A percentile compares a stretch with the other conserved stretches of the same genome.
Conservation (phyloP, 306 rosid genomes). For the Delonix regia region DNA sequence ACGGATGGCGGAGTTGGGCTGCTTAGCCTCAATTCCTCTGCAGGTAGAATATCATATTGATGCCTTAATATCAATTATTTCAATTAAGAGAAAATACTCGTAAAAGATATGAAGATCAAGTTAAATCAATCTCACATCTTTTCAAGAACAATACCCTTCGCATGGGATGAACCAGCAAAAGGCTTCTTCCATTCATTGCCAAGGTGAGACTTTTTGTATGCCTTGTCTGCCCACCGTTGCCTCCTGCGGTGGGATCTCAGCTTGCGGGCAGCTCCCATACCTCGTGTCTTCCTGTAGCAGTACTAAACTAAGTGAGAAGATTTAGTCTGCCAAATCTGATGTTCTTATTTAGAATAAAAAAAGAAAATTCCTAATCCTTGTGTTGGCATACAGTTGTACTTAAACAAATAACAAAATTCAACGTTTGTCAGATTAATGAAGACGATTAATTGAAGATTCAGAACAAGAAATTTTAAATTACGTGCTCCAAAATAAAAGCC, state of each 20-base stretch:
- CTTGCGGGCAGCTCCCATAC: conserved; percentile 91
- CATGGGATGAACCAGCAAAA: conserved; percentile 87
- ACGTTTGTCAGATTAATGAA: neutral
- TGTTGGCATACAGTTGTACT: neutral
- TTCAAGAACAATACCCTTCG: conserved; percentile 83
- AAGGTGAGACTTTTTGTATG: conserved; percentile 80
- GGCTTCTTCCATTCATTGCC: conserved; percentile 94
- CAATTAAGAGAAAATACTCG: neutral
- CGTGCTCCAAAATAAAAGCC: neutral
- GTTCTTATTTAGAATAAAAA: neutral
- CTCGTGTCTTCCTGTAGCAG: conserved; percentile 66
- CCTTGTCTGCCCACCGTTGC: conserved; percentile 81
- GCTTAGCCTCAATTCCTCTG: conserved; percentile 91
- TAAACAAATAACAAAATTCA: neutral
- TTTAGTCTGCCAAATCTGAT: neutral
- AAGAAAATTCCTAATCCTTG: neutral
- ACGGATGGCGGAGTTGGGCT: conserved; percentile 88
- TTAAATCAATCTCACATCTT: conserved; percentile 59
- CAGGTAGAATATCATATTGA: conserved; percentile 7
- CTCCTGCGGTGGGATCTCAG: conserved; percentile 73
- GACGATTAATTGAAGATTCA: neutral
- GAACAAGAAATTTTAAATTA: neutral
- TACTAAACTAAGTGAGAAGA: neutral
- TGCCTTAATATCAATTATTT: neutral
- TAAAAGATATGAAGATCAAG: neutral